Percentiles rank a stretch among this genome's conserved stretches.
Conservation (phyloP, 2,329 filamentous ascomycete species). For the Biscogniauxia mediterranea region DNA sequence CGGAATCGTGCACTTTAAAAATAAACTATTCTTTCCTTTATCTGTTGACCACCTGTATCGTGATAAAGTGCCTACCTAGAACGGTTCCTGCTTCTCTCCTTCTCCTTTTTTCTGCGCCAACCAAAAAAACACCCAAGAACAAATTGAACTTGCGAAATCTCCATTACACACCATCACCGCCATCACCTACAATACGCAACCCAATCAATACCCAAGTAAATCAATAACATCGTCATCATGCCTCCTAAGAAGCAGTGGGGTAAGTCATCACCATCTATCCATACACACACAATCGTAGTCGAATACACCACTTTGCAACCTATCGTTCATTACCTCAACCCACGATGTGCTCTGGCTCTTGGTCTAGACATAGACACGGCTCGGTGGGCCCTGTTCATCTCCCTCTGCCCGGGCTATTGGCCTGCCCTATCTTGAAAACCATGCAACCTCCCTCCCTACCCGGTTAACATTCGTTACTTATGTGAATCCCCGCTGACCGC, state of each 20-base stretch:
- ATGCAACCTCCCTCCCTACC: conserved; percentile 15
- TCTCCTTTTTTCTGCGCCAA: no score
- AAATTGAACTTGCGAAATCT: no score
- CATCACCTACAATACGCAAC: no score
- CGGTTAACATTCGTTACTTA: neutral
- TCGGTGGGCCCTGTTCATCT: conserved; percentile 13
- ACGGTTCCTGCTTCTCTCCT: no score
- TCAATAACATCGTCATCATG: conserved; percentile 28
- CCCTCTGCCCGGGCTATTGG: conserved; percentile 18
- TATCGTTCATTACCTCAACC: conserved; percentile 8
- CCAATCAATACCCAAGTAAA: neutral
- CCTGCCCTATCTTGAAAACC: conserved; percentile 3
- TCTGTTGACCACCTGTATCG: neutral
- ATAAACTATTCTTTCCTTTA: neutral
- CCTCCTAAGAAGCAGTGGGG: conserved; percentile 39
- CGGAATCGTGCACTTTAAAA: neutral
- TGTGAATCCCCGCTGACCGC: conserved; percentile 22
- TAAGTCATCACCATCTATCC: conserved; percentile 30
- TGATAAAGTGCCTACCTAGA: no score
- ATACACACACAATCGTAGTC: neutral
- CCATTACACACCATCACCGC: no score
- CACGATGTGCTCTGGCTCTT: conserved; percentile 9
- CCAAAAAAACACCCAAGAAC: no score
- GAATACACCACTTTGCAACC: neutral
- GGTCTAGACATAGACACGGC: conserved; percentile 11